Percentiles rank a stretch among this genome's conserved stretches.
These are phyloP conservation scores for Cutaneotrichosporon curvatum DNA, from an alignment of 1,284 basidiomycete genomes.

Conservation along the genomic window DNA sequence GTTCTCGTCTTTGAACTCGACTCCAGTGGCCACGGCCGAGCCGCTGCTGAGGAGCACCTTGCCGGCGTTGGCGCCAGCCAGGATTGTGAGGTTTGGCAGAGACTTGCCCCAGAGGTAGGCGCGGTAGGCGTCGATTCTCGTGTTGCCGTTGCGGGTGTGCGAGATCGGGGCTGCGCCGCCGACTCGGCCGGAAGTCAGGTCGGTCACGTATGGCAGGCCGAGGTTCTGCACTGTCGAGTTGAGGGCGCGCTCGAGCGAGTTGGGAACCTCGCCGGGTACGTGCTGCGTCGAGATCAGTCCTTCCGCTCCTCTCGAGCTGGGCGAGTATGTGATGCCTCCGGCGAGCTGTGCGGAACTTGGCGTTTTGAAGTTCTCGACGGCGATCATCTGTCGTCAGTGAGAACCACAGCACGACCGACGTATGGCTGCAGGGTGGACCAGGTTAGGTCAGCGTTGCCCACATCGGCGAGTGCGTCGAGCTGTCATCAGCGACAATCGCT, in stretches of 20 bases:
- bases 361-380: slow-evolving; percentile 25
- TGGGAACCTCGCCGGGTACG: slow-evolving; percentile 5
- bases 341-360: slow-evolving; percentile 18
- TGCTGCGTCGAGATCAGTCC: slow-evolving; percentile 24
- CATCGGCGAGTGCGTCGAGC: slow-evolving; percentile 31
- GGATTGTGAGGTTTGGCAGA: slow-evolving; percentile 32
- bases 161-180: slow-evolving; percentile 28
- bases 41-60: slow-evolving; percentile 23
- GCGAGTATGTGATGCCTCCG: slow-evolving; percentile 24
- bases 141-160: slow-evolving; percentile 24
- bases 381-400: slow-evolving; percentile 23
- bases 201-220: slow-evolving; percentile 29
- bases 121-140: slow-evolving; percentile 32
- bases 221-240: slow-evolving; percentile 21
- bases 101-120: slow-evolving; percentile 28
- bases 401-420: slow-evolving; percentile 10
- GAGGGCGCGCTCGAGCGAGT: slow-evolving; percentile 23
- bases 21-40: slow-evolving; percentile 27
- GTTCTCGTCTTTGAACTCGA: slow-evolving; percentile 27
- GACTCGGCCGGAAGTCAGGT: slow-evolving; percentile 35
- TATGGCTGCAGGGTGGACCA: slow-evolving; percentile 30
- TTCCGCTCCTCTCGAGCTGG: slow-evolving; percentile 19
- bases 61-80: slow-evolving; percentile 32
- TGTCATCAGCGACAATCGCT: slow-evolving; percentile 10
- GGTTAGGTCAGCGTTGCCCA: slow-evolving; percentile 37